Base-by-base conservation (phyloP, 495 filamentous ascomycete genomes). In the Talaromyces nanjingensis region DNA sequence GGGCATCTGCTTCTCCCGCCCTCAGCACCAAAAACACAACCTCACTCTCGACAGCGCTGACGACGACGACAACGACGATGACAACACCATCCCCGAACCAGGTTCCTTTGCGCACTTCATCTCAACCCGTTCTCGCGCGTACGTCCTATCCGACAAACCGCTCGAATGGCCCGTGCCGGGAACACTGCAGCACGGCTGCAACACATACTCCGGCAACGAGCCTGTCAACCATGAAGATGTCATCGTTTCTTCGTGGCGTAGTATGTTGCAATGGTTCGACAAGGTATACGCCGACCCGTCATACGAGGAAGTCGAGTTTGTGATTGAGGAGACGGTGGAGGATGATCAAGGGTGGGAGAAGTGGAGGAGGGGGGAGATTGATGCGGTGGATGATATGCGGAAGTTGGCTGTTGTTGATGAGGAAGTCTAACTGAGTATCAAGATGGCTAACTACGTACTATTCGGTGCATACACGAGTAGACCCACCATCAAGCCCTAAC, bases 101-200 rank as follows among this genome's bases (percentile, higher is more conserved):
- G 53, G 31, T 9, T 74, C 74, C 0, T 79, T 81, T 63, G 60
- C 69, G 0, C 62, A 67, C 2, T 81, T 80, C 31, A 7, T 79
- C 3, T 69, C 69, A 34, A 71, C 87, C 74, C 85, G 85, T 25
- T 81, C 78, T 47, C 83, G 87, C 25, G 85, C 79, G 5, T 92
- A 89, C 66, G 65, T 83, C n/a, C 70, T 81, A 22, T 83, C 82
- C n/a, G 9, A 72, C 0, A 70, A 81, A 12, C 77, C 78, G 0
- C 63, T 79, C 2, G 86, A 81, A 29, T 73, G 72, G 4, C 79
- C 76, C 6, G 69, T 89, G 25, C 71, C 79, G 8, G 81, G 81
- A 6, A 69, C 69, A 31, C 60, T 66, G 4, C 56, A 69, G 0
- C 66, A 74, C 47, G 78, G 79, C 3, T 81, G 80, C 63, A 83